Conservation (phyloP, 495 filamentous ascomycete genomes). For the Staphylotrichum tortipilum region DNA sequence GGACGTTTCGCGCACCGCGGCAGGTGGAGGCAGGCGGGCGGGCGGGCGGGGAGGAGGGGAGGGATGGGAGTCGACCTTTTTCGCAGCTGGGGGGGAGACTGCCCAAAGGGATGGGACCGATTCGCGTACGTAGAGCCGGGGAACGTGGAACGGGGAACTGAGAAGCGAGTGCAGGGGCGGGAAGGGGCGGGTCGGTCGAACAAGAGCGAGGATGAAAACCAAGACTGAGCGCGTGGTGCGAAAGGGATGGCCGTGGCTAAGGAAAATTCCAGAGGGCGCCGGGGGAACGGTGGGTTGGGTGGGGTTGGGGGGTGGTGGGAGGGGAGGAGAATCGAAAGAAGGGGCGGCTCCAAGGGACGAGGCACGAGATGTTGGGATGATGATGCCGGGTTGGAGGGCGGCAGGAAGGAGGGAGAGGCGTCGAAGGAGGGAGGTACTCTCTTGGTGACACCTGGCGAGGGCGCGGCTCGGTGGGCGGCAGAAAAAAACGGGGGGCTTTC, state of each 20-base stretch:
- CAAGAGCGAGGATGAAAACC: neutral
- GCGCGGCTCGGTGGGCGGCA: no score
- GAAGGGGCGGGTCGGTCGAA: neutral
- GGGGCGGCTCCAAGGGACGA: conserved; percentile 8
- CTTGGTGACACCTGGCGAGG: neutral
- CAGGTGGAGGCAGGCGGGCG: no score
- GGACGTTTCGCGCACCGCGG: no score
- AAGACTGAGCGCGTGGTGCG: neutral
- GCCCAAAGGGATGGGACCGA: neutral
- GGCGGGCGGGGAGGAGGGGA: neutral
- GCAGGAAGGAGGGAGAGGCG: no score
- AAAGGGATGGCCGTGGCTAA: conserved; percentile 9
- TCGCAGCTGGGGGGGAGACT: neutral
- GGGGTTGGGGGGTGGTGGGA: no score
- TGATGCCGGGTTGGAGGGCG: no score
- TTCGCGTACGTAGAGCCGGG: no score
- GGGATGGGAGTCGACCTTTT: conserved; percentile 1
- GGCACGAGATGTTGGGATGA: no score
- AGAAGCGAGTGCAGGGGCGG: neutral
- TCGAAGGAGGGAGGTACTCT: no score
- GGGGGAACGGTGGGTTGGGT: no score
- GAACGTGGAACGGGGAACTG: no score
- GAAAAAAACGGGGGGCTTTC: conserved; percentile 1
- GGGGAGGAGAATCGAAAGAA: conserved; percentile 21
- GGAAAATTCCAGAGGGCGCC: conserved; percentile 4